Conservation (phyloP, 768 basidiomycete genomes). For the Fistulinella prunicolor region DNA sequence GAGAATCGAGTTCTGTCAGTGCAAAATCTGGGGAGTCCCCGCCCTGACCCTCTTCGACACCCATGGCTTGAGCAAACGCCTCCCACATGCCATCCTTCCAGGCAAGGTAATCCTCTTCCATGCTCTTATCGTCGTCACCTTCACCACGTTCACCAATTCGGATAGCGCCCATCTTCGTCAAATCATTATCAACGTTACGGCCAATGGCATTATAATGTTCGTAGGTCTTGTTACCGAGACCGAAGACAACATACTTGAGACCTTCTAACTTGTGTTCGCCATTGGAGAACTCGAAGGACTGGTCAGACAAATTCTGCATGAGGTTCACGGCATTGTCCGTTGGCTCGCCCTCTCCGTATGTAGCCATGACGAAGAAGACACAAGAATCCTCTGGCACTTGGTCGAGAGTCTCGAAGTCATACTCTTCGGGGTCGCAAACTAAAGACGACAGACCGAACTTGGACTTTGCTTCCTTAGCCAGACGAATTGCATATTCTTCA, state of each 20-base stretch:
- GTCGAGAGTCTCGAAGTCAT: conserved; percentile 97
- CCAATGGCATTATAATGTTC: conserved; percentile 96
- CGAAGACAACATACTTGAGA: conserved; percentile 93
- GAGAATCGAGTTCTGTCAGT: conserved; percentile 76
- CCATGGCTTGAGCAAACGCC: conserved; percentile 74
- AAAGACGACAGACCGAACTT: conserved; percentile 94
- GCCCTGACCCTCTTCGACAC: conserved; percentile 94
- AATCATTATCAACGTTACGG: conserved; percentile 66
- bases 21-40: conserved; percentile 93
- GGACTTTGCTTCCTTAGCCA: conserved; percentile 96
- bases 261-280: conserved; percentile 73
- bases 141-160: conserved; percentile 90
- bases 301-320: conserved; percentile 88
- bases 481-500: conserved; percentile 95
- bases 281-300: conserved; percentile 82
- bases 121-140: conserved; percentile 98
- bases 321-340: conserved; percentile 96
- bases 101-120: conserved; percentile 99
- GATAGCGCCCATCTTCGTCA: conserved; percentile 76
- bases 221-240: conserved; percentile 90
- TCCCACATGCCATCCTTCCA: conserved; percentile 99
- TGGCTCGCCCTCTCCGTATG: conserved; percentile 98
- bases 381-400: conserved; percentile 82
- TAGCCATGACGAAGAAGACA: conserved; percentile 95
- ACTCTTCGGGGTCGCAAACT: conserved; percentile 98